These are phyloP conservation scores for Thelephora aurantiotincta DNA, from an alignment of 768 basidiomycete genomes.

Conservation along the genomic window DNA sequence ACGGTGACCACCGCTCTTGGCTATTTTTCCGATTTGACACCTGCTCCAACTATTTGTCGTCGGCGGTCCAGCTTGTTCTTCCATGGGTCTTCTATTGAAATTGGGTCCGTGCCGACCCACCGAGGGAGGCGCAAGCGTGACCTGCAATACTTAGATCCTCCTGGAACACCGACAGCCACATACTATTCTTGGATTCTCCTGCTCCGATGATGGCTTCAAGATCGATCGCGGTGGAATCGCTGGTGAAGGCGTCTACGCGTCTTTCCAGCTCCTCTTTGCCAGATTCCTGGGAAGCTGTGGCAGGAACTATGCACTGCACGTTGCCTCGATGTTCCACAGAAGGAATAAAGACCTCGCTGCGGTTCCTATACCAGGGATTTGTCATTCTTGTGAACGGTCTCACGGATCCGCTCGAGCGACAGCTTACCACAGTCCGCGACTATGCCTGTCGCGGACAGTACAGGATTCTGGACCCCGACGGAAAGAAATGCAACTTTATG, in stretches of 20 bases:
- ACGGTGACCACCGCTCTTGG: constrained; percentile 13
- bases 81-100: constrained; percentile 79
- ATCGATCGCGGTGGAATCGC: constrained; percentile 76
- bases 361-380: constrained; percentile 48
- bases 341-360: constrained; percentile 50
- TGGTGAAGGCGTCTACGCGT: constrained; percentile 81
- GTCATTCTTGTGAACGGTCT: constrained; percentile 82
- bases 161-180: constrained; percentile 75
- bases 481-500: constrained; percentile 31
- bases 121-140: constrained; percentile 55
- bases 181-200: constrained; percentile 71
- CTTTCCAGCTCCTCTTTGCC: constrained; percentile 68
- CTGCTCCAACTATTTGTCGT: not conserved
- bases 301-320: constrained; percentile 67
- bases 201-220: constrained; percentile 56
- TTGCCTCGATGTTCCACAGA: constrained; percentile 70
- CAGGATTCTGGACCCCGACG: constrained; percentile 25
- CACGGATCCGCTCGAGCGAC: constrained; percentile 71
- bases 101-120: constrained; percentile 77
- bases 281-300: constrained; percentile 71
- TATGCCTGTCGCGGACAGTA: constrained; percentile 75
- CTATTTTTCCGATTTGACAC: not conserved
- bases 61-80: constrained; percentile 37
- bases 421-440: constrained; percentile 72
- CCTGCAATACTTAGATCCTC: constrained; percentile 63